A percentile compares a stretch with the other conserved stretches of the same genome.
Conservation (phyloP, 352 stramenopile species). For the Phytophthora megakarya region DNA sequence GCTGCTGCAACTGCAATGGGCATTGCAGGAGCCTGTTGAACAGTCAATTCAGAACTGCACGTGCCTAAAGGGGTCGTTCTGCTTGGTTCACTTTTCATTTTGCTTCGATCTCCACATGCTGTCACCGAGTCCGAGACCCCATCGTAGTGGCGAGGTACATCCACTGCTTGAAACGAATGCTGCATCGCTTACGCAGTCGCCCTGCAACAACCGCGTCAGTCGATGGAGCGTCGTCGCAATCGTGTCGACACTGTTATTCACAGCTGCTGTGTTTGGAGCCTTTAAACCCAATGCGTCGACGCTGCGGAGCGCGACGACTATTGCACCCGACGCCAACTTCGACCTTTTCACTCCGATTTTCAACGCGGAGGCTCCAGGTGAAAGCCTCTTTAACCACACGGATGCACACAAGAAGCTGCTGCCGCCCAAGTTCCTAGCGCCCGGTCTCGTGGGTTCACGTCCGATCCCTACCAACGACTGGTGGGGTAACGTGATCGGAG, state of each 20-base stretch:
- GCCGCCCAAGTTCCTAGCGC: slow-evolving; percentile 59
- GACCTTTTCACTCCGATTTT: slow-evolving; percentile 42
- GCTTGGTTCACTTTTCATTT: slow-evolving; percentile 22
- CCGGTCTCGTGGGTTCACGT: slow-evolving; percentile 44
- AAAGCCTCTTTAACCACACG: slow-evolving; percentile 35
- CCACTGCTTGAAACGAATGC: slow-evolving; percentile 30
- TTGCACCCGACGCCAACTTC: slow-evolving; percentile 31
- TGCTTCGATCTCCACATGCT: slow-evolving; percentile 21
- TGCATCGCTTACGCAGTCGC: slow-evolving; percentile 10
- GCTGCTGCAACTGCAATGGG: slow-evolving; percentile 24
- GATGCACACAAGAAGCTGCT: slow-evolving; percentile 43
- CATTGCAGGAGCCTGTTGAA: slow-evolving; percentile 6
- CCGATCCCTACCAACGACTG: slow-evolving; percentile 75
- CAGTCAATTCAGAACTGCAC: background rate
- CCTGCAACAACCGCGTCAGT: background rate
- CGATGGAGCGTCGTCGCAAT: slow-evolving; percentile 29
- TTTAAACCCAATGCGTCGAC: slow-evolving; percentile 21
- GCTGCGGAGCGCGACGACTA: slow-evolving; percentile 20
- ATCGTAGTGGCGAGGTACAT: slow-evolving; percentile 23
- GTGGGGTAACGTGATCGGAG: slow-evolving; percentile 76
- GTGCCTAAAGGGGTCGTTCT: background rate
- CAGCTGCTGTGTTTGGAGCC: slow-evolving; percentile 23
- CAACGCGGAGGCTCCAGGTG: slow-evolving; percentile 30
- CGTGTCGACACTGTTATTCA: slow-evolving; percentile 22
- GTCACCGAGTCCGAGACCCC: slow-evolving; percentile 15